Conservation (phyloP, 352 stramenopile genomes). For the Pythium guiyangense region DNA sequence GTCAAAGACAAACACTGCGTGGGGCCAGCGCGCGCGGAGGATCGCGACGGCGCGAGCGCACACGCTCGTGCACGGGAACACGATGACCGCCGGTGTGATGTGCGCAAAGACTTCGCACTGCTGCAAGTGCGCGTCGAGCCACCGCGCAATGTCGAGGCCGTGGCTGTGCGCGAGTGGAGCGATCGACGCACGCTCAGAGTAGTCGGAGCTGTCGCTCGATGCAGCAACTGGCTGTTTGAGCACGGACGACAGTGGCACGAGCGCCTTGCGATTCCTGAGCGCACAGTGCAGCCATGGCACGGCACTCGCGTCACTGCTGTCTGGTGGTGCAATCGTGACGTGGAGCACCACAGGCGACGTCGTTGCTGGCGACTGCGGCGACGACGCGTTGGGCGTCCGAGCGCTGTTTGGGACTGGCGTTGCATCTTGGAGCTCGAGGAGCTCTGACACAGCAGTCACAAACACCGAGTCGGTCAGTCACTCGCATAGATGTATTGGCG, state of each 20-base stretch:
- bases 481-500: neutral
- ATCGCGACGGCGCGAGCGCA: slow-evolving; percentile 35
- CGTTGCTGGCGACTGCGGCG: slow-evolving; percentile 4
- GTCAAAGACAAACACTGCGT: slow-evolving; percentile 31
- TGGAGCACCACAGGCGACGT: slow-evolving; percentile 36
- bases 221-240: slow-evolving; percentile 13
- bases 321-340: slow-evolving; percentile 13
- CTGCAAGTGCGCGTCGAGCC: slow-evolving; percentile 34
- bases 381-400: neutral
- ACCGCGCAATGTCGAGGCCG: slow-evolving; percentile 50
- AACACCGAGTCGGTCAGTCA: neutral
- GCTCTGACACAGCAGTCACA: slow-evolving; percentile 12
- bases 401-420: slow-evolving; percentile 14
- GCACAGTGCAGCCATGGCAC: slow-evolving; percentile 26
- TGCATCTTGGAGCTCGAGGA: slow-evolving; percentile 31
- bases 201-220: neutral
- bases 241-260: slow-evolving; percentile 27
- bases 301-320: neutral
- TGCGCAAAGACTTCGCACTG: slow-evolving; percentile 23
- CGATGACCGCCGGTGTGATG: slow-evolving; percentile 30
- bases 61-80: slow-evolving; percentile 35
- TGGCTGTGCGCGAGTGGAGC: slow-evolving; percentile 25
- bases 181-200: neutral
- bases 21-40: slow-evolving; percentile 32
- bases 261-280: slow-evolving; percentile 31